These are phyloP conservation scores for Candida vartiovaarae DNA, from an alignment of 805 yeast genomes.

Conservation along the genomic window DNA sequence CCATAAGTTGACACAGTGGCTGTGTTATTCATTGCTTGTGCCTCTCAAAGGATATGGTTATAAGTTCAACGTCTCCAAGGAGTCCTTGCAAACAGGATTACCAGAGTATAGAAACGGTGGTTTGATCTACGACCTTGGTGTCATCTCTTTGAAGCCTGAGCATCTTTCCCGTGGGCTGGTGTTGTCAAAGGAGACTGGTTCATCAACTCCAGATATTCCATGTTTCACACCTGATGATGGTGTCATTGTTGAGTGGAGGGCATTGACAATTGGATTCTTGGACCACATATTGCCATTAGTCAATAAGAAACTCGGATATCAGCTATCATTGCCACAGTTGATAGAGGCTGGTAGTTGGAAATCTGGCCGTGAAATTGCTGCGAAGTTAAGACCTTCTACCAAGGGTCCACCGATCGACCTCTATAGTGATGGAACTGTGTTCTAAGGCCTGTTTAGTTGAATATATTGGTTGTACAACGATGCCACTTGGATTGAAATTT, in stretches of 20 bases:
- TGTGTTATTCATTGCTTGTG: slow-evolving; percentile 50
- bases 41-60: slow-evolving; percentile 44
- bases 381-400: slow-evolving; percentile 36
- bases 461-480: too few species aligned
- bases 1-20: slow-evolving; percentile 63
- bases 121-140: slow-evolving; percentile 47
- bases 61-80: slow-evolving; percentile 51
- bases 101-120: slow-evolving; percentile 82
- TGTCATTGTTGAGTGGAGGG: slow-evolving; percentile 62
- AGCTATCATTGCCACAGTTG: slow-evolving; percentile 45
- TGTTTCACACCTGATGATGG: slow-evolving; percentile 49
- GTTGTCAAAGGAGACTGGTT: slow-evolving; percentile 24
- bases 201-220: slow-evolving; percentile 33
- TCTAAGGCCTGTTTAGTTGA: slow-evolving; percentile 24
- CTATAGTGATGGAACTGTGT: slow-evolving; percentile 59
- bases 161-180: slow-evolving; percentile 31
- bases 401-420: slow-evolving; percentile 61
- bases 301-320: slow-evolving; percentile 36
- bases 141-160: slow-evolving; percentile 40
- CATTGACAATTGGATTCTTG: slow-evolving; percentile 49
- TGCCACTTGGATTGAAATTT: too few species aligned
- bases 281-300: slow-evolving; percentile 47
- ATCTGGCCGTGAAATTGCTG: slow-evolving; percentile 57
- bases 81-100: slow-evolving; percentile 81
- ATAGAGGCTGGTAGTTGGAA: slow-evolving; percentile 68